Evolutionary conservation across 257 asterid genomes (phyloP).

Genomic region (Petunia axillaris): DNA sequence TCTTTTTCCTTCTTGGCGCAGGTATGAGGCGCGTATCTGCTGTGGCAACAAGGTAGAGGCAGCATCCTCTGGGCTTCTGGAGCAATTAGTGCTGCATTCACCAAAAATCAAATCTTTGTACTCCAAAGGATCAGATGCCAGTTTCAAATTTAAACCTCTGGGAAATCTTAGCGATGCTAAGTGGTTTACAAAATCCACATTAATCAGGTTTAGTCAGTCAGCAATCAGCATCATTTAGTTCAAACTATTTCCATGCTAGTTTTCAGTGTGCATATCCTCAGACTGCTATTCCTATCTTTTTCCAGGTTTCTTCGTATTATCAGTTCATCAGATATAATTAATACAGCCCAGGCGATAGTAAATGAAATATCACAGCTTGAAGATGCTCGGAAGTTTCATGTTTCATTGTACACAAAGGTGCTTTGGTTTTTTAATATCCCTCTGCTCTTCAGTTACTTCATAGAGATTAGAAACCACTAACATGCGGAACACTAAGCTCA

Average conservation of each 20-base stretch:
- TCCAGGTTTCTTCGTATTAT: constrained; percentile 68
- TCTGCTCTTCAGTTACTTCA: constrained; percentile 18
- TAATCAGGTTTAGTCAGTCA: constrained; percentile 58
- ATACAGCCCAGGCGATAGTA: constrained; percentile 47
- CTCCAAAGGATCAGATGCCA: constrained; percentile 59
- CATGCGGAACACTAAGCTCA: not conserved
- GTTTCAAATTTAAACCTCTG: constrained; percentile 57
- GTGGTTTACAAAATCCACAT: constrained; percentile 83
- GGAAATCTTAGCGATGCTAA: constrained; percentile 45
- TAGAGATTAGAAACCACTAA: not conserved
- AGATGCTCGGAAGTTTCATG: constrained; percentile 75
- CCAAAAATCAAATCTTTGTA: constrained; percentile 57
- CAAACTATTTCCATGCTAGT: not conserved
- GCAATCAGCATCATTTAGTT: not conserved
- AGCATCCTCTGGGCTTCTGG: constrained; percentile 73
- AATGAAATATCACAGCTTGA: constrained; percentile 87
- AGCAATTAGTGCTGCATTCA: constrained; percentile 71
- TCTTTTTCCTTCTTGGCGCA: constrained; percentile 36
- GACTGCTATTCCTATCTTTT: constrained; percentile 25
- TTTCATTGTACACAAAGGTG: constrained; percentile 75
- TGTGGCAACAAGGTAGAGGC: constrained; percentile 51
- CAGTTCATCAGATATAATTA: constrained; percentile 59
- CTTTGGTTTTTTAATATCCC: constrained; percentile 26
- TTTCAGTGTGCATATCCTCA: not conserved
- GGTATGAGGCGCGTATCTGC: constrained; percentile 72